A percentile compares a stretch with the other conserved stretches of the same genome.
phyloP scores from a whole-genome alignment of 192 early-diverging fungal genomes.

The Geranomyces michiganensis region DNA sequence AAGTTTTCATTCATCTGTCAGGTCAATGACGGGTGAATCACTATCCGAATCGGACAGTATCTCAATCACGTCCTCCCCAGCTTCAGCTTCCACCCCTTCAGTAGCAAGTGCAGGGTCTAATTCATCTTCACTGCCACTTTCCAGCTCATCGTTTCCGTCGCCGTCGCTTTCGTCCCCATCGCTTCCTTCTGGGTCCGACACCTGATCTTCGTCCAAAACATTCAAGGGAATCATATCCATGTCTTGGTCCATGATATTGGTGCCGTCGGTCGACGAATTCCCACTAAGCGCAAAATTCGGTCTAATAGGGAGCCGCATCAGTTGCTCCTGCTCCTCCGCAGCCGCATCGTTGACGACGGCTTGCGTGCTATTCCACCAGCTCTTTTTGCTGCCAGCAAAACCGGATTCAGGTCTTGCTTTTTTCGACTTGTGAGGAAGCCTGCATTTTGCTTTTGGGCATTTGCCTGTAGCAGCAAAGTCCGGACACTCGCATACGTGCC shows the following conservation, averaged over 20 bases:
- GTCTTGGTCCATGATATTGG: constrained; percentile 6
- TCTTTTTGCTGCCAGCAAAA: not conserved
- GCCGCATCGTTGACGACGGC: not conserved
- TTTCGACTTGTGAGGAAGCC: constrained; percentile 26
- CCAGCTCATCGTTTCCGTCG: constrained; percentile 10
- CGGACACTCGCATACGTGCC: constrained; percentile 35
- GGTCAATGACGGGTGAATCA: too few relatives aligned
- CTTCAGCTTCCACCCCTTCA: not conserved
- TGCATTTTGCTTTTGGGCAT: constrained; percentile 25
- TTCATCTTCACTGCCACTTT: constrained; percentile 8
- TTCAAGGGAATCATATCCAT: constrained; percentile 7
- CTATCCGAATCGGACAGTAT: constrained; percentile 20
- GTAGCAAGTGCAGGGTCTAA: not conserved
- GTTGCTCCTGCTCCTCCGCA: constrained; percentile 24
- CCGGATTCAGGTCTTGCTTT: not conserved
- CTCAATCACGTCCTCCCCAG: constrained; percentile 21
- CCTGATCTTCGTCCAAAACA: not conserved
- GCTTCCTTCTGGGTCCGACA: constrained; percentile 8
- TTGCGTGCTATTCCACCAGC: constrained; percentile 4
- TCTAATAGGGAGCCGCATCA: constrained; percentile 32
- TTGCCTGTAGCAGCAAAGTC: constrained; percentile 34
- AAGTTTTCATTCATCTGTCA: too few relatives aligned
- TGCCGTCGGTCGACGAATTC: not conserved
- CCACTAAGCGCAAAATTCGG: constrained; percentile 22
- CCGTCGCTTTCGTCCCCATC: constrained; percentile 20